Conservation (phyloP, 2,329 filamentous ascomycete genomes). For the Curvularia verruculosa region DNA sequence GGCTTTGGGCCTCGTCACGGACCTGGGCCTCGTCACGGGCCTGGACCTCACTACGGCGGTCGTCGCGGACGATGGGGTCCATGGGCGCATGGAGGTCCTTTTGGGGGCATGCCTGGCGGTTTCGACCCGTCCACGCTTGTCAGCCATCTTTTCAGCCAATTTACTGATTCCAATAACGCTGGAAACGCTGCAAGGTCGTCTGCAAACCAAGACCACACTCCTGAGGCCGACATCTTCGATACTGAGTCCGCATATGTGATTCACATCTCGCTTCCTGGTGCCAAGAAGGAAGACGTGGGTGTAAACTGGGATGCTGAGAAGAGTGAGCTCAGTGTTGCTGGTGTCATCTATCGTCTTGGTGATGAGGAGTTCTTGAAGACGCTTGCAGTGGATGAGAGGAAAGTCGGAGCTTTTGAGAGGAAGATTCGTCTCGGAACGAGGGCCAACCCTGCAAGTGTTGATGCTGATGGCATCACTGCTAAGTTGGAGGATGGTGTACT, state of each 20-base stretch:
- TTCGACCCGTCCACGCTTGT: conserved; percentile 40
- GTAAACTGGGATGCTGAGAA: conserved; percentile 77
- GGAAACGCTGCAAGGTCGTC: conserved; percentile 15
- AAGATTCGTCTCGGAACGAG: conserved; percentile 66
- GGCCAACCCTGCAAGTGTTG: conserved; percentile 65
- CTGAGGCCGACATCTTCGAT: conserved; percentile 78
- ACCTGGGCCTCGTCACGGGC: conserved; percentile 14
- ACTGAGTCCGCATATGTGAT: conserved; percentile 67
- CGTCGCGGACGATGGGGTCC: conserved; percentile 36
- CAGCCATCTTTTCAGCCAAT: conserved; percentile 43
- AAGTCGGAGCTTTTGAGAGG: conserved; percentile 76
- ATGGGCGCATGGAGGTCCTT: conserved; percentile 28
- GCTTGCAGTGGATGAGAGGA: conserved; percentile 69
- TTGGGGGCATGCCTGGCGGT: conserved; percentile 13
- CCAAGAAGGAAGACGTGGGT: conserved; percentile 77
- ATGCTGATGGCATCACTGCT: conserved; percentile 71
- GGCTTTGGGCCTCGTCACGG: conserved; percentile 25
- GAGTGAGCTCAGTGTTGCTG: conserved; percentile 68
- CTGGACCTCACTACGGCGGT: conserved; percentile 18
- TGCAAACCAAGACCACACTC: conserved; percentile 57
- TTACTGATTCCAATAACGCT: conserved; percentile 34
- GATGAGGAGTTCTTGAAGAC: conserved; percentile 70
- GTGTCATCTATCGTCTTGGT: conserved; percentile 74
- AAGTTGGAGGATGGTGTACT: conserved; percentile 81
- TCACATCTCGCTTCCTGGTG: conserved; percentile 76